These are phyloP conservation scores for Blastocystis sp. DNA, from an alignment of 352 stramenopile genomes.

Conservation along the genomic window DNA sequence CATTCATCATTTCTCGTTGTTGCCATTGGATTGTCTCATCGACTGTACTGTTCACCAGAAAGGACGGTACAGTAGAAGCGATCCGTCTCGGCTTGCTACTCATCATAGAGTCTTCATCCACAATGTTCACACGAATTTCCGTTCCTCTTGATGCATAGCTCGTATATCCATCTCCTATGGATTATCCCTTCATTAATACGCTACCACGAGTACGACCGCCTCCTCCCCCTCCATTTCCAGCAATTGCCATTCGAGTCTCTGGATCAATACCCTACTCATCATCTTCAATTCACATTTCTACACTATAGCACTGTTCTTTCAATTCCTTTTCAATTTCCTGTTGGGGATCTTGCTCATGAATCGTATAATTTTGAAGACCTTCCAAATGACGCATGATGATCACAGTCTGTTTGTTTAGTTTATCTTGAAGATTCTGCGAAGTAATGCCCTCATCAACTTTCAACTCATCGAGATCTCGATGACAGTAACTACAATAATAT, in stretches of 20 bases:
- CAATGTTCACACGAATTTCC: constrained; percentile 31
- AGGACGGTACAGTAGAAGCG: neutral
- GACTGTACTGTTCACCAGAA: constrained; percentile 37
- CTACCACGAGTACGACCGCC: constrained; percentile 30
- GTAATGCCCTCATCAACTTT: neutral
- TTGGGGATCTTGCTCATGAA: constrained; percentile 14
- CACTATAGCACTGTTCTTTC: neutral
- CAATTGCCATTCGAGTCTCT: neutral
- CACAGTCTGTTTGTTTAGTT: constrained; percentile 42
- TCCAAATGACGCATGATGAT: neutral
- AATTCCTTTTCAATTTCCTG: constrained; percentile 5
- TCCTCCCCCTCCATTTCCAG: neutral
- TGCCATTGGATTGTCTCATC: constrained; percentile 26
- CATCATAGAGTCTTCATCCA: neutral
- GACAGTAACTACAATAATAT: constrained; percentile 22
- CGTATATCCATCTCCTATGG: constrained; percentile 3
- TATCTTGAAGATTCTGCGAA: constrained; percentile 52
- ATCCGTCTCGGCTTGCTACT: neutral
- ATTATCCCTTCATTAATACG: neutral
- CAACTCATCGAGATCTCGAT: neutral
- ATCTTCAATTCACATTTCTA: neutral
- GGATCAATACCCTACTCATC: neutral
- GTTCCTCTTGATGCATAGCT: neutral
- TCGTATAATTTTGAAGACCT: neutral
- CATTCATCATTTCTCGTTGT: neutral